Percentiles rank a stretch among this genome's conserved stretches.
These are phyloP conservation scores for Phytophthora ramorum DNA, from an alignment of 352 stramenopile genomes.

Conservation along the genomic window DNA sequence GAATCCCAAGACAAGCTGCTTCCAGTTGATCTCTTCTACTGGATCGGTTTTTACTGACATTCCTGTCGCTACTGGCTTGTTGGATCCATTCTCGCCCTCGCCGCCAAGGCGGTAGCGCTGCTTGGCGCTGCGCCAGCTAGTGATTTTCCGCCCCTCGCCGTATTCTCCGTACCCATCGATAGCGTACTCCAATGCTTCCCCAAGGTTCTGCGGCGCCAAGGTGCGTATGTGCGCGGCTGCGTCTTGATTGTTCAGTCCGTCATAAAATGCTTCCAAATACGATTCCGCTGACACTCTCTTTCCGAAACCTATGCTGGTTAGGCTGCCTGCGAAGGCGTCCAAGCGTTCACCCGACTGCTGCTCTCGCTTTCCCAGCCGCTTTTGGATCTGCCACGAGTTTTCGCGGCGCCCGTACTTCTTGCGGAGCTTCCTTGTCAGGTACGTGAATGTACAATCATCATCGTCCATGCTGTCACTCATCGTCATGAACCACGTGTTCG, in stretches of 20 bases:
- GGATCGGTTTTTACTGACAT: too few relatives aligned
- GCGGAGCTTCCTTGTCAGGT: not conserved
- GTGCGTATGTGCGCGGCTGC: not conserved
- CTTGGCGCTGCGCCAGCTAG: not conserved
- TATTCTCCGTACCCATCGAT: not conserved
- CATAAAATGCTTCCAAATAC: not conserved
- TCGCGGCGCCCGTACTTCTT: constrained; percentile 3
- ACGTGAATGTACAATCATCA: not conserved
- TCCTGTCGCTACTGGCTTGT: too few relatives aligned
- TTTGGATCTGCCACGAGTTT: not conserved
- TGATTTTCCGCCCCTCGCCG: not conserved
- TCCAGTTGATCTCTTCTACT: not conserved
- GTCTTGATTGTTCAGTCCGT: not conserved
- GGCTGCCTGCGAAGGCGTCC: not conserved
- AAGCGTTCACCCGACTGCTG: constrained; percentile 1
- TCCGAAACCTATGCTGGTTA: not conserved
- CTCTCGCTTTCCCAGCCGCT: not conserved
- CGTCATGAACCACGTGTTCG: not conserved
- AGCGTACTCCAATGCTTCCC: not conserved
- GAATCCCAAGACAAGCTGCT: too few relatives aligned
- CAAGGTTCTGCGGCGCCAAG: not conserved
- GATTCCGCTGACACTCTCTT: not conserved
- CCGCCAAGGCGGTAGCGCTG: not conserved
- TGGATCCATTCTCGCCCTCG: too few relatives aligned
- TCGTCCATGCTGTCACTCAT: not conserved